A percentile compares a stretch with the other conserved stretches of the same genome.
Evolutionary conservation across 108 stramenopile genomes (phyloP).

Genomic region (Seminavis robusta): DNA sequence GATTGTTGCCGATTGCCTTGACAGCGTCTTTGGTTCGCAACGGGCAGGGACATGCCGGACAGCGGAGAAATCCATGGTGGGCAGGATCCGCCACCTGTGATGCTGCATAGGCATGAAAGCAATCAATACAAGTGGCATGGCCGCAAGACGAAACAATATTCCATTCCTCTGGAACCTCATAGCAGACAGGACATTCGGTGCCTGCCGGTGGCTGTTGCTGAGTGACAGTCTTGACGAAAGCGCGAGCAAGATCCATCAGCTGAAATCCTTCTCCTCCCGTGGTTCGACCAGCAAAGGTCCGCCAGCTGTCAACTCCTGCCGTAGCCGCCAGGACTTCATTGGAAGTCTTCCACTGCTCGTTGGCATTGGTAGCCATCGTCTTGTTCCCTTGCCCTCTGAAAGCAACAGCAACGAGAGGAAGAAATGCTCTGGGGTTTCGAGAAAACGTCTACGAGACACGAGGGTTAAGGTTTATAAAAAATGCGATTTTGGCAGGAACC

Average conservation of each 20-base stretch:
- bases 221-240: too few relatives aligned
- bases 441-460: too few relatives aligned
- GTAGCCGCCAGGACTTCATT: constrained; percentile 31
- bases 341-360: too few relatives aligned
- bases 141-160: constrained; percentile 50
- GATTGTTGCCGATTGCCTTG: constrained; percentile 32
- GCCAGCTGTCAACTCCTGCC: constrained; percentile 31
- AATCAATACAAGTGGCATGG: constrained; percentile 57
- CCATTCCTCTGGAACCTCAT: constrained; percentile 43
- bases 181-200: constrained; percentile 33
- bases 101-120: constrained; percentile 48
- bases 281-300: constrained; percentile 29
- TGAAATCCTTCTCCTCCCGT: constrained; percentile 29
- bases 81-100: constrained; percentile 43
- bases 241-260: constrained; percentile 27
- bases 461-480: too few relatives aligned
- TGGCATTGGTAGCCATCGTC: too few relatives aligned
- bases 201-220: constrained; percentile 5
- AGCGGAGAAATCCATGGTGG: constrained; percentile 57
- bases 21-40: constrained; percentile 51
- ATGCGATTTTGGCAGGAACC: too few relatives aligned
- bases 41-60: constrained; percentile 53
- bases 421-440: too few relatives aligned
- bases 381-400: too few relatives aligned
- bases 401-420: too few relatives aligned